Evolutionary conservation across 495 filamentous ascomycete species (phyloP).

Genomic region (Trypethelium eluteriae): DNA sequence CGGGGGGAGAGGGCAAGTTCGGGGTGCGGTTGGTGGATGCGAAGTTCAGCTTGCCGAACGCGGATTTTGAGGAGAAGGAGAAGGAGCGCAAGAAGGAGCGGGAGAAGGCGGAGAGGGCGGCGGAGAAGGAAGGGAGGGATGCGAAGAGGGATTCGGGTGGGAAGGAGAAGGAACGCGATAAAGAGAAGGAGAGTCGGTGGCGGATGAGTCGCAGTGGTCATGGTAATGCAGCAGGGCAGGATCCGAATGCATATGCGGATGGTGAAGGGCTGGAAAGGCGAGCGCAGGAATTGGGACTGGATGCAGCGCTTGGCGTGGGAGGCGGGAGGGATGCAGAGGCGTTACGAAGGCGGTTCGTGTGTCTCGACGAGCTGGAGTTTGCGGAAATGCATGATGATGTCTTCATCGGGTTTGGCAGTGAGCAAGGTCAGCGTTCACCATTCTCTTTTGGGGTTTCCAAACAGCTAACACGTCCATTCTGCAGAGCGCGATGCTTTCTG

Average conservation of each 20-base stretch:
- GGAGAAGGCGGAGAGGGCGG: constrained; percentile 22
- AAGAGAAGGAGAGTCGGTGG: constrained; percentile 20
- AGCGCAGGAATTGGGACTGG: constrained; percentile 2
- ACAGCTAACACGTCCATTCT: no score
- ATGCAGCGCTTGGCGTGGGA: constrained; percentile 2
- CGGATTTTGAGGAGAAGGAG: constrained; percentile 21
- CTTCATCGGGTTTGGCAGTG: constrained; percentile 69
- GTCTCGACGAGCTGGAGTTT: constrained; percentile 78
- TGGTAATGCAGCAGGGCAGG: background rate
- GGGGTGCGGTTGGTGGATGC: constrained; percentile 72
- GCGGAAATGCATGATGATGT: constrained; percentile 88
- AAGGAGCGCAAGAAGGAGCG: constrained; percentile 26
- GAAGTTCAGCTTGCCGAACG: constrained; percentile 74
- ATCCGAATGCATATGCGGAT: background rate
- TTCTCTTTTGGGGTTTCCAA: background rate
- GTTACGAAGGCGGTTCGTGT: constrained; percentile 60
- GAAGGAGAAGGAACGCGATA: constrained; percentile 6
- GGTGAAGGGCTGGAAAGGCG: background rate
- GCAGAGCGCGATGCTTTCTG: constrained; percentile 35
- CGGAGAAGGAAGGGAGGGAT: constrained; percentile 2
- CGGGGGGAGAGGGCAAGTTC: constrained; percentile 15
- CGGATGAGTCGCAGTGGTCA: constrained; percentile 3
- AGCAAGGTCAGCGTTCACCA: constrained; percentile 54
- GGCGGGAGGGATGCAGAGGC: constrained; percentile 42
- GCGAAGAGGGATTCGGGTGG: constrained; percentile 3